Percentiles rank a stretch among this genome's conserved stretches.
Evolutionary conservation across 177 flowering plant genomes (phyloP).

Genomic region (Vitis hybrid): DNA sequence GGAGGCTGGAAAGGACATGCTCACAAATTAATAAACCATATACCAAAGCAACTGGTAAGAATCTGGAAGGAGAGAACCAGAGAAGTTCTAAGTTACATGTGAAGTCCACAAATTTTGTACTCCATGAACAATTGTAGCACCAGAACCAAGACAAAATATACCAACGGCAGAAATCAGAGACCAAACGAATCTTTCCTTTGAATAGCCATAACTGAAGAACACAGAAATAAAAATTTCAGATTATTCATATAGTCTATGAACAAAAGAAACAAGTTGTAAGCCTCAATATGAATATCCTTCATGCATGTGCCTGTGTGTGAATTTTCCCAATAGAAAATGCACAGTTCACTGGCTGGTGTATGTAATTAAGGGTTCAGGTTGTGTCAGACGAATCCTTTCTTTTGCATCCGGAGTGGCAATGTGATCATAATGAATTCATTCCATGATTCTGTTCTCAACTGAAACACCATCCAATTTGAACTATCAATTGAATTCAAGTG

Average conservation of each 20-base stretch:
- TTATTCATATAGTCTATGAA: neutral
- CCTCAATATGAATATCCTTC: neutral
- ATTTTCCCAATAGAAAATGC: too few species aligned
- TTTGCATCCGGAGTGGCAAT: too few species aligned
- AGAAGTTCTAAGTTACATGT: constrained; percentile 43
- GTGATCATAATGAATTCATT: too few species aligned
- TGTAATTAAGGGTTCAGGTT: too few species aligned
- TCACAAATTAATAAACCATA: constrained; percentile 20
- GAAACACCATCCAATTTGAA: too few species aligned
- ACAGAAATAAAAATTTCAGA: constrained; percentile 1
- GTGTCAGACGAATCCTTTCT: too few species aligned
- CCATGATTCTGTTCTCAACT: too few species aligned
- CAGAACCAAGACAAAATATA: constrained; percentile 97
- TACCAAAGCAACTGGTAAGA: constrained; percentile 4
- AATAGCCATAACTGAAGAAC: constrained; percentile 78
- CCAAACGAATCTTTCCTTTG: constrained; percentile 99
- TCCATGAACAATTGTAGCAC: constrained; percentile 96
- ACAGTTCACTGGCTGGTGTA: too few species aligned
- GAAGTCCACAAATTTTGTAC: constrained; percentile 88
- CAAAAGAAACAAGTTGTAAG: neutral
- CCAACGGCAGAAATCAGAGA: constrained; percentile 99
- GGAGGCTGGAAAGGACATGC: constrained; percentile 59
- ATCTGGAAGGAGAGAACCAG: constrained; percentile 4
- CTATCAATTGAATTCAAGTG: too few species aligned
- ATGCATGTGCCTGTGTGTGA: too few species aligned